Evolutionary conservation across 2,329 filamentous ascomycete genomes (phyloP).

Genomic region (Sporothrix mexicana): DNA sequence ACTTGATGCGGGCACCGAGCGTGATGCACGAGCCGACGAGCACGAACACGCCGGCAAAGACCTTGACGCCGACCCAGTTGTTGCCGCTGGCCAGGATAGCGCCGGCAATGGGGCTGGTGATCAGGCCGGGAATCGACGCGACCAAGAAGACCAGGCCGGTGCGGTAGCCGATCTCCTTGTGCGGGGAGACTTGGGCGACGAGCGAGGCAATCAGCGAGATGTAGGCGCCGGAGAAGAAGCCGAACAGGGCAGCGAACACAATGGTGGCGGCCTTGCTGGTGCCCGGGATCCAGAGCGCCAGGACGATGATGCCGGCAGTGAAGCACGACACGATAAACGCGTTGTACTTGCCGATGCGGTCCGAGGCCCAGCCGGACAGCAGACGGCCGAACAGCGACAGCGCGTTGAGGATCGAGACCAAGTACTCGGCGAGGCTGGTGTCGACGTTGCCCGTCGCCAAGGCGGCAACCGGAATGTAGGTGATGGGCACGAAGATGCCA

Average conservation of each 20-base stretch:
- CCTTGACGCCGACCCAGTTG: slow-evolving; percentile 47
- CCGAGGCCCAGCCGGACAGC: slow-evolving; percentile 41
- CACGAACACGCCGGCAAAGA: slow-evolving; percentile 47
- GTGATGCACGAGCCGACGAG: slow-evolving; percentile 43
- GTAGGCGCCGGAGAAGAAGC: slow-evolving; percentile 48
- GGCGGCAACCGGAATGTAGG: slow-evolving; percentile 40
- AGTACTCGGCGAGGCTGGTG: slow-evolving; percentile 38
- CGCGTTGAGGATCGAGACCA: slow-evolving; percentile 42
- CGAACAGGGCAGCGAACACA: slow-evolving; percentile 50
- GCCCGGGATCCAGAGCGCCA: slow-evolving; percentile 53
- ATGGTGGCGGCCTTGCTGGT: slow-evolving; percentile 43
- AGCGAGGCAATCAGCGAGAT: slow-evolving; percentile 49
- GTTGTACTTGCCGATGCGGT: slow-evolving; percentile 50
- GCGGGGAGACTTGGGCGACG: slow-evolving; percentile 59
- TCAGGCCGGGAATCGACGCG: slow-evolving; percentile 57
- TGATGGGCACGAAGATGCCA: slow-evolving; percentile 41
- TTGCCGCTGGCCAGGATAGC: slow-evolving; percentile 41
- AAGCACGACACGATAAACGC: slow-evolving; percentile 54
- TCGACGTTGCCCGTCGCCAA: slow-evolving; percentile 37
- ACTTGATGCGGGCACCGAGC: slow-evolving; percentile 39
- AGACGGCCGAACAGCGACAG: slow-evolving; percentile 47
- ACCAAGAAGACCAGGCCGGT: slow-evolving; percentile 59
- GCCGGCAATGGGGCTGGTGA: slow-evolving; percentile 58
- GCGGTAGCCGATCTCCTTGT: slow-evolving; percentile 60
- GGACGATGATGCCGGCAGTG: slow-evolving; percentile 47